Conservation (phyloP, 805 yeast species). For the Hanseniaspora lindneri region DNA sequence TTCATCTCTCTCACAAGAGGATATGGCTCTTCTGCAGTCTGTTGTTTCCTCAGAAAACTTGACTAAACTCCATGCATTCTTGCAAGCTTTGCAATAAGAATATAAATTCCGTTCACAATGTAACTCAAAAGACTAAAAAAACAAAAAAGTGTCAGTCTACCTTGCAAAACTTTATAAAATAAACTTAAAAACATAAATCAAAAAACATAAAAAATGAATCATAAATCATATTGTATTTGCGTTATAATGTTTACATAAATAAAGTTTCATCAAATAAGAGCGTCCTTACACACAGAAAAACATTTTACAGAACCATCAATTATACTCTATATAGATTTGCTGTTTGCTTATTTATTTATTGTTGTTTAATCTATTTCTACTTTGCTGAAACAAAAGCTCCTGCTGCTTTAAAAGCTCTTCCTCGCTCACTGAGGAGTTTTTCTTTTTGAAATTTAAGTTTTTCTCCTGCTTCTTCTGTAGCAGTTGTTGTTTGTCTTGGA, state of each 20-base stretch:
- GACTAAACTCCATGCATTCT: constrained; percentile 25
- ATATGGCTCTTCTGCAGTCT: constrained; percentile 29
- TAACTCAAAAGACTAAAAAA: background rate
- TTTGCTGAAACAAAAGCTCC: constrained; percentile 77
- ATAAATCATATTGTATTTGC: too few species aligned
- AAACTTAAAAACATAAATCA: too few species aligned
- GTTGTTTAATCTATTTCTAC: constrained; percentile 50
- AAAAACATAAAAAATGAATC: too few species aligned
- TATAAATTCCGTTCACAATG: background rate
- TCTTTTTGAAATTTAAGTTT: constrained; percentile 82
- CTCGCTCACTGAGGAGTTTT: constrained; percentile 80
- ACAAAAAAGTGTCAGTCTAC: too few species aligned
- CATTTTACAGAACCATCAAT: too few species aligned
- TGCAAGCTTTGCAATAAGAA: constrained; percentile 24
- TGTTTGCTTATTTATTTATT: constrained; percentile 16
- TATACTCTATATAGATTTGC: too few species aligned
- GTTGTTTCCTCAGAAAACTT: constrained; percentile 25
- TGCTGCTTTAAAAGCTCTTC: constrained; percentile 87
- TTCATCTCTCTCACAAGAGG: constrained; percentile 35
- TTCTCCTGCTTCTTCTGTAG: constrained; percentile 69
- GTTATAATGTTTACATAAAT: too few species aligned
- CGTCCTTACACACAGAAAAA: too few species aligned
- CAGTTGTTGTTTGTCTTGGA: constrained; percentile 71
- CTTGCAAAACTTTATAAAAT: too few species aligned
- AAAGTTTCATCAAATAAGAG: too few species aligned